phyloP scores from a whole-genome alignment of 805 yeast genomes.

The Kluyveromyces dobzhanskii region DNA sequence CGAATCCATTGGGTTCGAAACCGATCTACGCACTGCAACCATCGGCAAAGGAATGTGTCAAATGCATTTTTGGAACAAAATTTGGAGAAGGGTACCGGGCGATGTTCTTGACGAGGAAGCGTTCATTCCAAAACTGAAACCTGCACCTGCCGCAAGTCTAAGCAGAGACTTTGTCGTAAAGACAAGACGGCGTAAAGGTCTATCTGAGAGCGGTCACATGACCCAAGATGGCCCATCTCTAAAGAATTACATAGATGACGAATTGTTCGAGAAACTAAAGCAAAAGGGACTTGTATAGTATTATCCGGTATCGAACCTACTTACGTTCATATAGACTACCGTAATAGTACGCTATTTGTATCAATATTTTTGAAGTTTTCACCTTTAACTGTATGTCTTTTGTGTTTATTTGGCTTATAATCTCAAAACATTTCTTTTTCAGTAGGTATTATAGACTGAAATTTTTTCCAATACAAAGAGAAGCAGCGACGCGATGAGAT shows the following conservation, averaged over 20 bases:
- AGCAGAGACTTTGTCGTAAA: slow-evolving; percentile 88
- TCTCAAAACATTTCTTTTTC: slow-evolving; percentile 1
- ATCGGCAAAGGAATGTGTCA: slow-evolving; percentile 72
- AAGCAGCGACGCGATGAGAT: slow-evolving; percentile 19
- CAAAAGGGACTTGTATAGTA: slow-evolving; percentile 37
- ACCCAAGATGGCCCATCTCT: slow-evolving; percentile 33
- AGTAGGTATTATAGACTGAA: not conserved
- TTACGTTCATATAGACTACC: no score
- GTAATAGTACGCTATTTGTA: no score
- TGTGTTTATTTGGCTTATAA: no score
- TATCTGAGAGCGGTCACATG: slow-evolving; percentile 47
- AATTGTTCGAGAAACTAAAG: slow-evolving; percentile 44
- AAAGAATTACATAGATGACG: slow-evolving; percentile 57
- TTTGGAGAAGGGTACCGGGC: slow-evolving; percentile 81
- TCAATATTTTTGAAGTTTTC: no score
- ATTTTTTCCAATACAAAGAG: slow-evolving; percentile 9
- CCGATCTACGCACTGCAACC: slow-evolving; percentile 71
- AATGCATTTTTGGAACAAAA: slow-evolving; percentile 44
- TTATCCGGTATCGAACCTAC: no score
- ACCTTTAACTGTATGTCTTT: no score
- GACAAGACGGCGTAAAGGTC: slow-evolving; percentile 82
- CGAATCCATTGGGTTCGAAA: slow-evolving; percentile 83
- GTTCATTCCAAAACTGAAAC: slow-evolving; percentile 58
- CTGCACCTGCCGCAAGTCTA: slow-evolving; percentile 60
- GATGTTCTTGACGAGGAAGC: slow-evolving; percentile 73